Base-by-base conservation (phyloP, 176 grass and related monocot species). In the Ampelocalamus luodianensis region DNA sequence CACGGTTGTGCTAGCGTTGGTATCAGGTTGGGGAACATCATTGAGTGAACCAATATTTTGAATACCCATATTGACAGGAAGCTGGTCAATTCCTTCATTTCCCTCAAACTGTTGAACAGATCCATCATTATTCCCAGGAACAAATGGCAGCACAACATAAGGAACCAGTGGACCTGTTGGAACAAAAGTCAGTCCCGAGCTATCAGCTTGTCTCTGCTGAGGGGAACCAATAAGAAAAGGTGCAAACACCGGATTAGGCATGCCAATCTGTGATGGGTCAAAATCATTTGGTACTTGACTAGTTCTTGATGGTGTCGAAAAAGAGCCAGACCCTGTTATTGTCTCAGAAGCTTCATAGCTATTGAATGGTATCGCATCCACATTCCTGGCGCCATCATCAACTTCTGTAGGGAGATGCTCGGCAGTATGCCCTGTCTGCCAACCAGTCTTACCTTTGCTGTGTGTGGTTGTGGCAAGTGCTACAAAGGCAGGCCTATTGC, bases 121-220 rank as follows among this genome's bases (percentile, higher is more conserved):
- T 82, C 76, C 85, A 83, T 95, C 90, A 17, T 27, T 51, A 79
- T 85, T 90, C 29, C 87, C 65, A 36, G 78, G 87, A 74, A 88
- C 89, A 86, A 45, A 59, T 8, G 92, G 90, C 51, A 90, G 4
- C 85, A 91, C 23, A 40, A 89, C 78, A 84, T 85, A 95, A 82
- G 92, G 92, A 79, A 95, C 86, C 32, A 77, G 85, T 26, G 95
- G 89, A 63, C 90, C 92, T 76, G 92, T 93, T 72, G 59, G 87
- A 91, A 93, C 53, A 89, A 95, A 95, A 76, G 88, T 49, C 55
- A 90, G 43, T 27, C 89, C 91, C 60, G 87, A 91, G 85, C 46
- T 93, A 90, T 91, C 92, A 74, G 79, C 68, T 82, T 80, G 74
- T 60, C 91, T 95, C 79, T 93, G 90, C 82, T 89, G 87, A 65